phyloP scores from a whole-genome alignment of 306 rosid species.

The Vicia faba region DNA sequence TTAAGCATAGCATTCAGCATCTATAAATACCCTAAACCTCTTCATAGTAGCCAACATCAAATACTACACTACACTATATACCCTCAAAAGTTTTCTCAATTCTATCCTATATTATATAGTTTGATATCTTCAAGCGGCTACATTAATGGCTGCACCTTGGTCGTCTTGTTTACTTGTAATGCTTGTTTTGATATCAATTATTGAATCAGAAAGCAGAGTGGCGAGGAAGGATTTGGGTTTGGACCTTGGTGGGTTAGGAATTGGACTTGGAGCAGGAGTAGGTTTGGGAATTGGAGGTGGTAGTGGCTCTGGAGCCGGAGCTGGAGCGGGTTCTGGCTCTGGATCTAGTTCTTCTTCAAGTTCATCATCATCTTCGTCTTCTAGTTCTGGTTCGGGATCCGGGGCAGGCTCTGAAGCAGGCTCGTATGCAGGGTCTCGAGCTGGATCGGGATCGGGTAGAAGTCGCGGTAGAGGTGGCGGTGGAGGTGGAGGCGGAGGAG shows the following conservation, averaged over 20 bases:
- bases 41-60: conserved; percentile 17
- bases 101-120: not conserved
- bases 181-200: conserved; percentile 42
- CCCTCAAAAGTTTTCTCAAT: conserved; percentile 15
- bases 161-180: conserved; percentile 40
- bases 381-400: conserved; percentile 47
- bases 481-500: not conserved
- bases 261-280: conserved; percentile 53
- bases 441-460: conserved; percentile 49
- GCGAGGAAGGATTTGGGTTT: conserved; percentile 55
- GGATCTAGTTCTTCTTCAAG: conserved; percentile 56
- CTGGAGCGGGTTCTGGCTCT: conserved; percentile 52
- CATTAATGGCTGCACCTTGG: conserved; percentile 46
- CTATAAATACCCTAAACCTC: not conserved
- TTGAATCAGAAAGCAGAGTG: conserved; percentile 46
- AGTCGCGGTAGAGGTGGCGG: conserved; percentile 30
- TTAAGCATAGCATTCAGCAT: no score
- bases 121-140: not conserved
- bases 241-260: conserved; percentile 60
- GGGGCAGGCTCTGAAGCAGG: conserved; percentile 54
- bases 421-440: conserved; percentile 57
- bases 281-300: conserved; percentile 57
- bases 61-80: not conserved
- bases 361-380: conserved; percentile 51
- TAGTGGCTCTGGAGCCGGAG: conserved; percentile 53